Evolutionary conservation across 208 protist species (phyloP), one percentile per base, ranked within the genome.

Genomic region (Trypanosoma avium): DNA sequence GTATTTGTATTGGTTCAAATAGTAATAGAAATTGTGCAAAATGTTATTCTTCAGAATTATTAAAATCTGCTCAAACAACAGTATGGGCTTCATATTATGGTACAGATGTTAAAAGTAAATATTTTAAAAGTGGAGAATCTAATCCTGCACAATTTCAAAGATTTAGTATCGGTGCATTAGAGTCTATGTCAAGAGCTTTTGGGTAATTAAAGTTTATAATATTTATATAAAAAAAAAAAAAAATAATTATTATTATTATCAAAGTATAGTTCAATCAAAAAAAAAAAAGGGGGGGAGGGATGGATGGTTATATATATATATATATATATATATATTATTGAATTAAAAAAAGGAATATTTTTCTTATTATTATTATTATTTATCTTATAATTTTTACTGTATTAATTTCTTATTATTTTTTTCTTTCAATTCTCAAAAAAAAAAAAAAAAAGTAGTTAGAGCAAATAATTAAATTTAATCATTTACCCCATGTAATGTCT

Each of bases 1-100:
- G 27, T 56, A 21, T 72, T 32, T 77, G 71, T 54, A 72, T 70
- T 32, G 71, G 64, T 7, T 19, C 13, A 2, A n/a, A 5, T 19
- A 50, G 26, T 4, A 26, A 53, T 0, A 54, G 43, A 5, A 77
- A 72, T 30, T 77, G 71, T 35, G 71, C 71, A 26, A 52, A 21
- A 5, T 77, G 71, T 43, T 64, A 52, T 19, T 8, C 30, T 8
- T 26, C 15, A 30, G 64, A 55, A 0, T 24, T 29, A n/a, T 35
- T 77, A 17, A 10, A 5, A 49, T 33, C 15, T 27, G 32, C 24
- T 1, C 40, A 55, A 12, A 66, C 55, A 30, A 65, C 40, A 6
- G 48, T 72, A 3, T 65, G 61, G 61, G 54, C 53, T 13, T 52
- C 71, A 13, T 77, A 72, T 45, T 61, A 72, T 36, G 64, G 71